Base-by-base conservation (phyloP, 768 basidiomycete genomes). In the Nidula microcarpa region DNA sequence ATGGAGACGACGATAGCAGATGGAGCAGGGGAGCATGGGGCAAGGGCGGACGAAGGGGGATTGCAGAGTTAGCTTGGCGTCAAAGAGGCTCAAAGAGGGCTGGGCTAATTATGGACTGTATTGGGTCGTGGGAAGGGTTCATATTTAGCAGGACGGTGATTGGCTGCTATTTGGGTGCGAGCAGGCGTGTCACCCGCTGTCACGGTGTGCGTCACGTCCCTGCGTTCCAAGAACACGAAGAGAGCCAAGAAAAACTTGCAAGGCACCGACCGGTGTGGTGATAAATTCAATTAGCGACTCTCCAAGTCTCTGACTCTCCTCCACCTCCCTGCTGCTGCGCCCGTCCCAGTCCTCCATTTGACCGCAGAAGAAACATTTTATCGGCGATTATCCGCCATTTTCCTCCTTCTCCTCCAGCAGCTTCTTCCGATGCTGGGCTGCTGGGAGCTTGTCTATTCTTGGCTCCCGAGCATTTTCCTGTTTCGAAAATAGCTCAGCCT, bases 401-500 rank as follows among this genome's bases (percentile, higher is more conserved):
- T 23, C 23, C 23, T 23, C 23, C 23, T 23, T 23, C 3, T 23
- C 23, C 23, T 23, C 23, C 23, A 23, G 23, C 23, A 23, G 23
- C 23, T 23, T 23, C 23, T 23, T 23, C 23, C 23, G 23, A 23
- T 23, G 23, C 23, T 17, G 30, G 2, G 45, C 11, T 18, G 30
- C 45, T 32, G 10, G n/a, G 45, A 33, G 34, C 18, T 47, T 47
- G 11, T n/a, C 62, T 65, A 62, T 64, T 63, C 64, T 65, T 65
- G 64, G 64, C 56, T 57, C 65, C 44, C 62, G 60, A 67, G 58
- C 58, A 63, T 68, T 68, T 66, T 65, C 66, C 65, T 57, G 62
- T 43, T 57, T 67, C 65, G 62, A 72, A 76, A 74, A 74, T 74
- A 74, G 72, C 68, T 64, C 68, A 64, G 59, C 57, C 60, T 59